Base-by-base conservation (phyloP, 768 basidiomycete genomes). In the Leccinum arenicola region DNA sequence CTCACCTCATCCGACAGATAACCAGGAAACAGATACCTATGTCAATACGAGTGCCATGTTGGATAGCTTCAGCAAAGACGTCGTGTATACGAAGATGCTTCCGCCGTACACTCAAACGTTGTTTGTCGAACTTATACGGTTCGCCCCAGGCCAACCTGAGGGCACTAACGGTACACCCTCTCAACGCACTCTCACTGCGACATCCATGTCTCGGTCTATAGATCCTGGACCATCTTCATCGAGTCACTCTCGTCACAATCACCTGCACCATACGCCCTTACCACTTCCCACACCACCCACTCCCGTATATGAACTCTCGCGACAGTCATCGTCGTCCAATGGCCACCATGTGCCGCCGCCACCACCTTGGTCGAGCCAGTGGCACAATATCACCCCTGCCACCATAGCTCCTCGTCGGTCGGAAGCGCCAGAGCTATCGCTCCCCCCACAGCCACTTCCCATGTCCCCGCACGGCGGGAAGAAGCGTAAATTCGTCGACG, bases 41-140 rank as follows among this genome's bases (percentile, higher is more conserved):
- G 84, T 93, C 38, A 83, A 92, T 67, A 84, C 83, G 6, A 80
- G 82, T 61, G 82, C 82, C 61, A 93, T 93, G 86, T 73, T 91
- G 40, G 86, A 91, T 56, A 84, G 76, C 15, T 88, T 82, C 70
- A 89, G 86, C 76, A 88, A 83, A 64, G 84, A 86, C 19, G 76
- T 92, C 60, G 76, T 92, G 33, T 86, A 85, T 72, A 86, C 82
- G 76, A 84, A 84, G 64, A 73, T 91, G 69, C 77, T 80, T 5
- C 81, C 79, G 1, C 88, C 90, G 0, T 82, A 82, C 59, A 82
- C 78, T 4, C 83, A 81, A 59, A 90, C 89, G 1, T 65, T 92
- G 5, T 89, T 90, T 66, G 84, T 92, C 8, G 89, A 93, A 51
- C 83, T 93, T 15, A 79, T 89, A 54, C 75, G 76, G 40, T 77